Base-by-base conservation (phyloP, 768 basidiomycete genomes). In the Coprinopsis strossmayeri region DNA sequence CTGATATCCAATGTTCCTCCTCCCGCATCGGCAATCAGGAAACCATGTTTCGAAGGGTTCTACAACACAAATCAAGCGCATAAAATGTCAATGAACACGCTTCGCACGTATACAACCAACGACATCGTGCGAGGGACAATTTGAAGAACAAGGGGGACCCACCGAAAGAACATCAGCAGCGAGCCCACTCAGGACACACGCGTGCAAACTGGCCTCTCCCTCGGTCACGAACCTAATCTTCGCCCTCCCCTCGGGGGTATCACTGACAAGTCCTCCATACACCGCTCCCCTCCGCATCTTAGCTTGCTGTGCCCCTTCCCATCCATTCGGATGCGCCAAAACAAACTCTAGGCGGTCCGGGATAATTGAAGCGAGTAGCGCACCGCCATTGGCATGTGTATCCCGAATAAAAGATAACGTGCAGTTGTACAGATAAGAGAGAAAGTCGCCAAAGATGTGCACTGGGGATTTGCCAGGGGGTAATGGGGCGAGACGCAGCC, bases 1-100 rank as follows among this genome's bases (percentile, higher is more conserved):
- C 84, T 86, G 56, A 90, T 84, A 61, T 90, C 87, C 40, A 89
- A 73, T 0, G 87, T 90, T 34, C 87, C 87, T 46, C 87, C 87
- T 47, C 87, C 87, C 1, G 87, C 87, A 62, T 90, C 87, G 11
- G 83, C 83, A 20, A 90, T 82, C 20, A 89, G 69, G 65, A 89
- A 89, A 3, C 87, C 87, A 55, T 86, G 79, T 57, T 77, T 83
- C 10, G 85, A 82, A 13, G 84, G 77, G 57, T 81, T 82, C 86
- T 87, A 35, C 13, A 32, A 45, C 27, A 42, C 21, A 18, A n/a
- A n/a, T n/a, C n/a, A n/a, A n/a, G n/a, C n/a, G n/a, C n/a, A n/a
- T n/a, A n/a, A n/a, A n/a, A n/a, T n/a, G n/a, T n/a, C n/a, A n/a
- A n/a, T n/a, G n/a, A n/a, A n/a, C n/a, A n/a, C n/a, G n/a, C n/a